These are phyloP conservation scores for Dryadomyces sulphureus DNA, from an alignment of 2,329 filamentous ascomycete genomes.

Conservation along the genomic window DNA sequence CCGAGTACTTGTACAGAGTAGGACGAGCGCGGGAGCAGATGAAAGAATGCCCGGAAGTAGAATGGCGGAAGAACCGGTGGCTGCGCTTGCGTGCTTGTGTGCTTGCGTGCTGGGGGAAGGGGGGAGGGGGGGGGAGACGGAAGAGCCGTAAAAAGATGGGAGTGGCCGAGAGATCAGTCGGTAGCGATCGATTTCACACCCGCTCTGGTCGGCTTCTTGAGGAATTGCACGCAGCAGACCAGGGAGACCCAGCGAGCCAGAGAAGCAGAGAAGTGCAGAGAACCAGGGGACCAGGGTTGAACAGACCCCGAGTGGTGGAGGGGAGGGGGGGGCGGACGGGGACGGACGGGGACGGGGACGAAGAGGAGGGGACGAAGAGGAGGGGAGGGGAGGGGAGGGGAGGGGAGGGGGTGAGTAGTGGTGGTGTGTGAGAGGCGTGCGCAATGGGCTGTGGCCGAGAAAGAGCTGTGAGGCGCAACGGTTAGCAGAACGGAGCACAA, in stretches of 20 bases:
- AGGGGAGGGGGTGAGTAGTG: not conserved
- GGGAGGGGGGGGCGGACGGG: not conserved
- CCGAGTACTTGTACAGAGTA: too few species aligned
- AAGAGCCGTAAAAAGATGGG: not conserved
- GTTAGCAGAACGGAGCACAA: not conserved
- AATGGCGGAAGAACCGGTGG: not conserved
- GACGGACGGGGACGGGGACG: too few species aligned
- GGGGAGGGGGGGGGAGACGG: not conserved
- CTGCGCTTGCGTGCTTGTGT: not conserved
- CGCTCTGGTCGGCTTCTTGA: not conserved
- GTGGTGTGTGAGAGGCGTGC: not conserved
- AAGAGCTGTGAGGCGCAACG: not conserved
- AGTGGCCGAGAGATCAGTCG: constrained; percentile 2
- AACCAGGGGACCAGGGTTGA: not conserved
- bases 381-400: not conserved
- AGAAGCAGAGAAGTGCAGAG: not conserved
- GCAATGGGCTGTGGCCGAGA: not conserved
- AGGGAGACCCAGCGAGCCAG: not conserved
- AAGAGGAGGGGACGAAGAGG: too few species aligned
- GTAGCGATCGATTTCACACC: constrained; percentile 5
- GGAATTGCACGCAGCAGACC: not conserved
- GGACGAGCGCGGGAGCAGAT: too few species aligned
- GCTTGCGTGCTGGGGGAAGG: not conserved
- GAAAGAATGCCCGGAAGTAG: not conserved
- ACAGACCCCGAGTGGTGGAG: not conserved